Evolutionary conservation across 2,329 filamentous ascomycete genomes (phyloP).

Genomic region (Botrytis paeoniae): DNA sequence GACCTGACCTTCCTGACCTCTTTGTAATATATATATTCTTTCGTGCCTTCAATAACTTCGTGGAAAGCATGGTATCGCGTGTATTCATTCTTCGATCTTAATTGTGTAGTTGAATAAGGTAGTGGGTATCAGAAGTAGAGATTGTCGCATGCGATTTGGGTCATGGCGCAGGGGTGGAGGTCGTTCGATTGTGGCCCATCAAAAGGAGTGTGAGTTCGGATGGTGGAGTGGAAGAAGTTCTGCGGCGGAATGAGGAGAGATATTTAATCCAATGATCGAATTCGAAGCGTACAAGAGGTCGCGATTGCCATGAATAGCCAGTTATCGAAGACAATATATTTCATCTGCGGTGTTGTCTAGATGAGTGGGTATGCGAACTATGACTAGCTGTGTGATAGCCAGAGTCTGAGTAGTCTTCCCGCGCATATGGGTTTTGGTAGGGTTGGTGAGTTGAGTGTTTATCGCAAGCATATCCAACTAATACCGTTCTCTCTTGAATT

Average conservation of each 20-base stretch:
- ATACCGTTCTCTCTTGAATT: slow-evolving; percentile 64
- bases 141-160: slow-evolving; percentile 7
- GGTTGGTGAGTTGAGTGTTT: slow-evolving; percentile 41
- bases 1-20: neutral
- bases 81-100: slow-evolving; percentile 26
- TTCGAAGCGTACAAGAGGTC: slow-evolving; percentile 35
- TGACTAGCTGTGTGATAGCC: slow-evolving; percentile 38
- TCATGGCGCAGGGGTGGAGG: slow-evolving; percentile 33
- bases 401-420: slow-evolving; percentile 36
- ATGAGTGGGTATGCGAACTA: slow-evolving; percentile 33
- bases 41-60: slow-evolving; percentile 37
- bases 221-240: slow-evolving; percentile 34
- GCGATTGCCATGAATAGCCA: slow-evolving; percentile 37
- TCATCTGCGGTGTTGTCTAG: slow-evolving; percentile 35
- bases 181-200: slow-evolving; percentile 34
- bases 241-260: slow-evolving; percentile 37
- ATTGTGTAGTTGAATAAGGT: slow-evolving; percentile 25
- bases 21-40: slow-evolving; percentile 25
- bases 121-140: slow-evolving; percentile 17
- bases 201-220: slow-evolving; percentile 37
- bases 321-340: slow-evolving; percentile 39
- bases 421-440: slow-evolving; percentile 23
- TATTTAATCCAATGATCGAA: slow-evolving; percentile 36
- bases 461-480: slow-evolving; percentile 67
- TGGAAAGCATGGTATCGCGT: slow-evolving; percentile 33